Base-by-base conservation (phyloP, 1,284 basidiomycete species). In the Marasmius tenuissimus region DNA sequence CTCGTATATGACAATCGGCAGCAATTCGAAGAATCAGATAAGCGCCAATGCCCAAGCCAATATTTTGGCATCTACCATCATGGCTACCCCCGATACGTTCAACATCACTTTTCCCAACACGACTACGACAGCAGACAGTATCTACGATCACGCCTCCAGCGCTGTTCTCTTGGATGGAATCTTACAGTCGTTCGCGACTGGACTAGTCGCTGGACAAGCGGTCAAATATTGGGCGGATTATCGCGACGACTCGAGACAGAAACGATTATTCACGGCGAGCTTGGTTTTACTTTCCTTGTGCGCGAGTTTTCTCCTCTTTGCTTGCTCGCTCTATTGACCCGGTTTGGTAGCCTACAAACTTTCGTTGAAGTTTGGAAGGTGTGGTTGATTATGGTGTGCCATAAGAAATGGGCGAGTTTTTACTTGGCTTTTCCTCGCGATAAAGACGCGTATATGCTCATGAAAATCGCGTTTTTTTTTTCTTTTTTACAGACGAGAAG, bases 301-400 rank as follows among this genome's bases (percentile, higher is more conserved):
- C 64, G 79, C 74, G 11, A 2, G 45, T 8, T 47, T 47, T 47
- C 8, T 8, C 45, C 5, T n/a, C 45, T 50, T 33, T 9, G 4
- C 49, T 50, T 58, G 52, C 20, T 3, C 40, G 14, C 1, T 38
- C 47, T 4, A 34, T n/a, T 58, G 20, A 33, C 39, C 10, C 5
- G 52, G 11, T n/a, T 35, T 54, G 33, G 39, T 7, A 84, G 82
- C 18, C 47, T 79, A 38, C 82, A 85, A 66, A 82, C 82, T 0
- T 65, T 74, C 6, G 65, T 84, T n/a, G 76, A 81, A 63, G 75
- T 75, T 58, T 82, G 81, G 68, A 85, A 84, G 67, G 70, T 76
- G 1, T 85, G 82, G 81, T 70, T 75, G 22, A 76, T 78, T 16
- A 68, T 75, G 1, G 72, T 84, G 40, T 62, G 69, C 16, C 68